Evolutionary conservation across 257 asterid species (phyloP).

Genomic region (Marsdenia floribunda): DNA sequence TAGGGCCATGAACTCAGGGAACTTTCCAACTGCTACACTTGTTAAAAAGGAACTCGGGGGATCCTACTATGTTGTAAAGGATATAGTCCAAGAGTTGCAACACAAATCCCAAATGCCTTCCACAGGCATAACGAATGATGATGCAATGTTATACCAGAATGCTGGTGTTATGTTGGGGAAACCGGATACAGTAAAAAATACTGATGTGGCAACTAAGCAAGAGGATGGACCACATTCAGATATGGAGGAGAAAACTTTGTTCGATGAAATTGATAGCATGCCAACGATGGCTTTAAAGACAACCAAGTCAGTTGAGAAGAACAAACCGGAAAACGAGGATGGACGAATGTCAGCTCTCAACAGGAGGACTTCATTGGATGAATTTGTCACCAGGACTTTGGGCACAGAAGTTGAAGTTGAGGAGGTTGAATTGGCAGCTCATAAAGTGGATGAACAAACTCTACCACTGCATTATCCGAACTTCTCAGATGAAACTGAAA

Average conservation of each 20-base stretch:
- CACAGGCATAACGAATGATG: slow-evolving; percentile 9
- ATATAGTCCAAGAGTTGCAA: slow-evolving; percentile 54
- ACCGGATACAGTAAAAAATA: neutral
- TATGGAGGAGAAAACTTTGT: neutral
- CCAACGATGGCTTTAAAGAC: neutral
- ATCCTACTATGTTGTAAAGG: slow-evolving; percentile 40
- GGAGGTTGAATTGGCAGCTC: neutral
- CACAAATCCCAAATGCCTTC: slow-evolving; percentile 32
- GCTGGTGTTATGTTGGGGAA: neutral
- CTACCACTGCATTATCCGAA: neutral
- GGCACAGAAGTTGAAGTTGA: neutral
- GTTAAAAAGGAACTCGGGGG: slow-evolving; percentile 59
- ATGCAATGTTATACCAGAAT: neutral
- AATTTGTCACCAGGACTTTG: neutral
- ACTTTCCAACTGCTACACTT: slow-evolving; percentile 49
- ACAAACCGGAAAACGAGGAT: neutral
- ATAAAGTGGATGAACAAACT: neutral
- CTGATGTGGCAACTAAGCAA: slow-evolving; percentile 3
- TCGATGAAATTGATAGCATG: neutral
- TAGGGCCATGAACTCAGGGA: slow-evolving; percentile 66
- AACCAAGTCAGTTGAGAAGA: neutral
- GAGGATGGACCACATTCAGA: neutral
- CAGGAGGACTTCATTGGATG: neutral
- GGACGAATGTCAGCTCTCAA: neutral
- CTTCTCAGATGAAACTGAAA: slow-evolving; percentile 9